phyloP scores from a whole-genome alignment of 495 filamentous ascomycete species.

The Hypoxylon intermedium region DNA sequence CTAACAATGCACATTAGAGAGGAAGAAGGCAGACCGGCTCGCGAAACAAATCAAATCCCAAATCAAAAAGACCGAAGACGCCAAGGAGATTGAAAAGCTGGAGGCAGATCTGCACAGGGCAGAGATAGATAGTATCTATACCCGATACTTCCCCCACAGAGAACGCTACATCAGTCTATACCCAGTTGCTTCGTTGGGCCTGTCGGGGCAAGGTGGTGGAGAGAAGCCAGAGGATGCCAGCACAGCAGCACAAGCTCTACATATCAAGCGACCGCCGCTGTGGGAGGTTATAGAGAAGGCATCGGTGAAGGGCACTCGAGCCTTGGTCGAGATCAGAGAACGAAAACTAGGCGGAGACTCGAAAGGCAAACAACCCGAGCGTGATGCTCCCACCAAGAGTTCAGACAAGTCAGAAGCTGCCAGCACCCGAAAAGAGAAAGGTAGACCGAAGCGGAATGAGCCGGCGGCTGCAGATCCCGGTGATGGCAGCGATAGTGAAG shows the following conservation, averaged over 20 bases:
- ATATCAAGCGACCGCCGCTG: constrained; percentile 60
- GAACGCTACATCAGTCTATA: constrained; percentile 84
- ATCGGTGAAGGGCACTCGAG: constrained; percentile 62
- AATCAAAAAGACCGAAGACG: constrained; percentile 55
- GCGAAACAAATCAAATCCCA: constrained; percentile 68
- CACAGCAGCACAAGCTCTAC: constrained; percentile 47
- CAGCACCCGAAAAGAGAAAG: constrained; percentile 6
- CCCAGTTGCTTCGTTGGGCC: constrained; percentile 47
- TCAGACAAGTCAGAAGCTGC: constrained; percentile 10
- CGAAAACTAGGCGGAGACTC: constrained; percentile 23
- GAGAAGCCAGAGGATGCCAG: constrained; percentile 42
- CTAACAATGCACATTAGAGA: constrained; percentile 60
- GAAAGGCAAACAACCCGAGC: constrained; percentile 2
- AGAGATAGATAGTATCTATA: constrained; percentile 85
- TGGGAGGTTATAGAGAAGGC: constrained; percentile 74
- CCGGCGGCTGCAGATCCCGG: constrained; percentile 3
- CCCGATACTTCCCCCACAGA: constrained; percentile 78
- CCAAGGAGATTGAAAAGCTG: constrained; percentile 58
- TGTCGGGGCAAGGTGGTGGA: constrained; percentile 4
- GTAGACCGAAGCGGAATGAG: constrained; percentile 5
- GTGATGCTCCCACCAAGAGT: constrained; percentile 5
- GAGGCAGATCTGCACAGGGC: constrained; percentile 69
- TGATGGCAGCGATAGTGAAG: constrained; percentile 38
- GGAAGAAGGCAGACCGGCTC: constrained; percentile 80
- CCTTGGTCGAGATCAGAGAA: constrained; percentile 33